These are phyloP conservation scores for Beauveria rudraprayagi DNA, from an alignment of 2,329 filamentous ascomycete genomes.

Conservation along the genomic window DNA sequence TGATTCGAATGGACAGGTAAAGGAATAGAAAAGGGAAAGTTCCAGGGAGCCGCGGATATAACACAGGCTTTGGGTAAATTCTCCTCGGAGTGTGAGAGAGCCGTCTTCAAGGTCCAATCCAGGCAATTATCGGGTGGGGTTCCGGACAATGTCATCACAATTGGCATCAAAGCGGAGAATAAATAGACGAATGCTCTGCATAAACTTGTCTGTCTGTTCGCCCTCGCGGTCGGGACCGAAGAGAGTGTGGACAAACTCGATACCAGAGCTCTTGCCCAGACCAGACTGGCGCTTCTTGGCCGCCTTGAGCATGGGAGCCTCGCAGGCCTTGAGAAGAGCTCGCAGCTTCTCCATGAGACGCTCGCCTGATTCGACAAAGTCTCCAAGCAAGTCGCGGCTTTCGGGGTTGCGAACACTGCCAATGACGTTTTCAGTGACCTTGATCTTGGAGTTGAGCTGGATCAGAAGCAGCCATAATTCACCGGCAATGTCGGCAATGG, in stretches of 20 bases:
- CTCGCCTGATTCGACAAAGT: conserved; percentile 85
- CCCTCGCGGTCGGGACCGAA: conserved; percentile 88
- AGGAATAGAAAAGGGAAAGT: conserved; percentile 12
- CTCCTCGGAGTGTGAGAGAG: neutral
- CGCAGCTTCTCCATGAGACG: conserved; percentile 79
- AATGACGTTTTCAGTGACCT: conserved; percentile 74
- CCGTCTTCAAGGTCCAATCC: neutral
- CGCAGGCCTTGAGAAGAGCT: conserved; percentile 80
- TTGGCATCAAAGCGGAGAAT: conserved; percentile 92
- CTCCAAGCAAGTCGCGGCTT: conserved; percentile 72
- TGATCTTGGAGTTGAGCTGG: conserved; percentile 87
- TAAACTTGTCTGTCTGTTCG: conserved; percentile 84
- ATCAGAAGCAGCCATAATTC: conserved; percentile 94
- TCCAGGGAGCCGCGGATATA: conserved; percentile 7
- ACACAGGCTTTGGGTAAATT: conserved; percentile 2
- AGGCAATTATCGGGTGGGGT: conserved; percentile 43
- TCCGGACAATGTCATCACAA: conserved; percentile 76
- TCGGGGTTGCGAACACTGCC: conserved; percentile 64
- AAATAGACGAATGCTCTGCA: conserved; percentile 82
- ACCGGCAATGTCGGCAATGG: conserved; percentile 84
- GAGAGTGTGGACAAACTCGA: conserved; percentile 92
- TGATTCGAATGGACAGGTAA: conserved; percentile 14
- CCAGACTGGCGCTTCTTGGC: conserved; percentile 60
- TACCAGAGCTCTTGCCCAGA: conserved; percentile 85
- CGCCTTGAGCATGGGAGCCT: conserved; percentile 89